A percentile compares a stretch with the other conserved stretches of the same genome.
phyloP scores from a whole-genome alignment of 495 filamentous ascomycete genomes.

The Xylaria intraflava region DNA sequence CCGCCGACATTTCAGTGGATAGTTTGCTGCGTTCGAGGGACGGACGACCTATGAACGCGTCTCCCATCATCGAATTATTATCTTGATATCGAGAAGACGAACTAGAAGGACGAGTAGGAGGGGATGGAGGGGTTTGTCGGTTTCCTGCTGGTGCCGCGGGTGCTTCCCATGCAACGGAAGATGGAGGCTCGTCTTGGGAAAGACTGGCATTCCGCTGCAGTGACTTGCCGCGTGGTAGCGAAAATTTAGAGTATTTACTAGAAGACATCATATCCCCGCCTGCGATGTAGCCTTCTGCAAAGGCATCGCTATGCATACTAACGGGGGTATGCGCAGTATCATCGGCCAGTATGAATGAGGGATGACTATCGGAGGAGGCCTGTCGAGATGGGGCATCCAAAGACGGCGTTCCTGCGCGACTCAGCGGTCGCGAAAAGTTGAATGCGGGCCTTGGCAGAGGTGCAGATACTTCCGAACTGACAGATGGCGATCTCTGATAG shows the following conservation, averaged over 20 bases:
- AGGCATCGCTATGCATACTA: slow-evolving; percentile 57
- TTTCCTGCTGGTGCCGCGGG: slow-evolving; percentile 43
- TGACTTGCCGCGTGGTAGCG: slow-evolving; percentile 71
- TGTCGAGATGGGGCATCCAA: slow-evolving; percentile 53
- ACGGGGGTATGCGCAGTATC: slow-evolving; percentile 57
- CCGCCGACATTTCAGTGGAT: slow-evolving; percentile 32
- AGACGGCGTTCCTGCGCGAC: slow-evolving; percentile 64
- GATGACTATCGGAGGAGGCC: slow-evolving; percentile 55
- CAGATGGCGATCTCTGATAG: slow-evolving; percentile 67
- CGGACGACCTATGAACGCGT: slow-evolving; percentile 32
- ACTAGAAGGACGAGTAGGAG: slow-evolving; percentile 45
- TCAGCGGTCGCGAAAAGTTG: slow-evolving; percentile 90
- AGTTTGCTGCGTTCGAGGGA: slow-evolving; percentile 41
- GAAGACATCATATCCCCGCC: slow-evolving; percentile 51
- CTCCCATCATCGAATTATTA: slow-evolving; percentile 31
- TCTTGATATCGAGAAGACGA: slow-evolving; percentile 33
- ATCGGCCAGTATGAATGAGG: slow-evolving; percentile 53
- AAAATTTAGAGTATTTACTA: slow-evolving; percentile 78
- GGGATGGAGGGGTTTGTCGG: slow-evolving; percentile 49
- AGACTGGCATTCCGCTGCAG: slow-evolving; percentile 64
- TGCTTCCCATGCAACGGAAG: slow-evolving; percentile 56
- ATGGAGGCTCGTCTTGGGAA: slow-evolving; percentile 53
- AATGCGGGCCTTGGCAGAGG: slow-evolving; percentile 64
- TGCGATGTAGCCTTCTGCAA: slow-evolving; percentile 38
- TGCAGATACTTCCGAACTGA: slow-evolving; percentile 65